These are phyloP conservation scores for Apiospora saccharicola DNA, from an alignment of 2,329 filamentous ascomycete species.

Conservation along the genomic window DNA sequence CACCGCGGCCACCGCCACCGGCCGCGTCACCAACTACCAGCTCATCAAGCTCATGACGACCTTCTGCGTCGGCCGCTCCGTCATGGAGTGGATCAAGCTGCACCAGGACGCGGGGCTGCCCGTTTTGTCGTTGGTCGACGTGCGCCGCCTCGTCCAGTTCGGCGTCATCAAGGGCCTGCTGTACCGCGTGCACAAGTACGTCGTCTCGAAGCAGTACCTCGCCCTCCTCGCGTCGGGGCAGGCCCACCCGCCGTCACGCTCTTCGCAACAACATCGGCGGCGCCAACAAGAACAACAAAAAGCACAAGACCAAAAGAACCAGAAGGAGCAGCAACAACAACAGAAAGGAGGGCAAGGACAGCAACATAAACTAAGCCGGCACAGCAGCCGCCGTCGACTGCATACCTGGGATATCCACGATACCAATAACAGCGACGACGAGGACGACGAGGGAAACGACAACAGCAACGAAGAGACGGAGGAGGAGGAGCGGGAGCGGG, in stretches of 20 bases:
- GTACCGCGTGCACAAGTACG: conserved; percentile 92
- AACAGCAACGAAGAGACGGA: conserved; percentile 32
- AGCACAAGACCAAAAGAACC: neutral
- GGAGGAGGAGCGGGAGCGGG: conserved; percentile 31
- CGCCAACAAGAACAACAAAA: conserved; percentile 24
- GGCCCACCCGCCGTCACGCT: conserved; percentile 45
- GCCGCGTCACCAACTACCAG: conserved; percentile 62
- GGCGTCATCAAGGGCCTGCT: conserved; percentile 94
- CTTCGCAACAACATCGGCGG: neutral
- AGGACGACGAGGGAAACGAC: neutral
- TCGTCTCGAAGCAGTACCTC: conserved; percentile 72
- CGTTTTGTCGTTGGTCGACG: conserved; percentile 79
- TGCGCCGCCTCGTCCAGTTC: conserved; percentile 92
- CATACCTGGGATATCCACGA: conserved; percentile 13
- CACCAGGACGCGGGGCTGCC: conserved; percentile 72
- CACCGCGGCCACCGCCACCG: conserved; percentile 7
- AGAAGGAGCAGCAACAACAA: no score
- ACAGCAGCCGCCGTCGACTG: neutral
- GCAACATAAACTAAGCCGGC: neutral
- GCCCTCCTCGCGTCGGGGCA: conserved; percentile 63
- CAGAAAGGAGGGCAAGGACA: conserved; percentile 33
- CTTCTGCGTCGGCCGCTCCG: conserved; percentile 82
- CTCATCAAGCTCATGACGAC: conserved; percentile 85
- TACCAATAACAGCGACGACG: neutral
- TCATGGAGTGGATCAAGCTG: conserved; percentile 85